A percentile compares a stretch with the other conserved stretches of the same genome.
These are phyloP conservation scores for Nicotiana benthamiana DNA, from an alignment of 257 asterid genomes.

Conservation along the genomic window DNA sequence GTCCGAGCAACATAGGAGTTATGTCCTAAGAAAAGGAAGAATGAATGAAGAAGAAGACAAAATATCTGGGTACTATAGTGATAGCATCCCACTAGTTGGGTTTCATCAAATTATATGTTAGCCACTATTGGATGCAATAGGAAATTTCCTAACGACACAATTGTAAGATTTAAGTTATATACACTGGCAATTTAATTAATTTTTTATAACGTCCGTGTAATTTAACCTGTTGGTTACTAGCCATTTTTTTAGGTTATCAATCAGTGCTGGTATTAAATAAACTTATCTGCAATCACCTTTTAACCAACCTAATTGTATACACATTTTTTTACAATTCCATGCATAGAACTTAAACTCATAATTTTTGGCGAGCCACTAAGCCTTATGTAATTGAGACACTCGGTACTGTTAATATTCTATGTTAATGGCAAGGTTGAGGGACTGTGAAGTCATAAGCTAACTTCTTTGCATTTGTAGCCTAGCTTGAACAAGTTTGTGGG, in stretches of 20 bases:
- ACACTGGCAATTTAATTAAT: no score
- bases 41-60: background rate
- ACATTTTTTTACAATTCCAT: no score
- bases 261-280: no score
- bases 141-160: background rate
- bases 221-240: no score
- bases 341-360: no score
- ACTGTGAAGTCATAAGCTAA: background rate
- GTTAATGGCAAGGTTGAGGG: background rate
- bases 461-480: constrained; percentile 34
- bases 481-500: constrained; percentile 76
- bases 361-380: background rate
- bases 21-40: background rate
- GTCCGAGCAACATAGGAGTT: no score
- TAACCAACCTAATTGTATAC: no score
- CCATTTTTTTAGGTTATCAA: no score
- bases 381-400: background rate
- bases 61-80: background rate
- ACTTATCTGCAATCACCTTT: no score
- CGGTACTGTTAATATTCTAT: background rate
- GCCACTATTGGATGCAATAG: background rate
- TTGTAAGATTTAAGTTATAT: background rate
- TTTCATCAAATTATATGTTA: background rate
- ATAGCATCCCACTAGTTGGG: background rate
- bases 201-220: no score